Evolutionary conservation across 2,329 filamentous ascomycete genomes (phyloP).

Genomic region (Verticillium zaregamsianum): DNA sequence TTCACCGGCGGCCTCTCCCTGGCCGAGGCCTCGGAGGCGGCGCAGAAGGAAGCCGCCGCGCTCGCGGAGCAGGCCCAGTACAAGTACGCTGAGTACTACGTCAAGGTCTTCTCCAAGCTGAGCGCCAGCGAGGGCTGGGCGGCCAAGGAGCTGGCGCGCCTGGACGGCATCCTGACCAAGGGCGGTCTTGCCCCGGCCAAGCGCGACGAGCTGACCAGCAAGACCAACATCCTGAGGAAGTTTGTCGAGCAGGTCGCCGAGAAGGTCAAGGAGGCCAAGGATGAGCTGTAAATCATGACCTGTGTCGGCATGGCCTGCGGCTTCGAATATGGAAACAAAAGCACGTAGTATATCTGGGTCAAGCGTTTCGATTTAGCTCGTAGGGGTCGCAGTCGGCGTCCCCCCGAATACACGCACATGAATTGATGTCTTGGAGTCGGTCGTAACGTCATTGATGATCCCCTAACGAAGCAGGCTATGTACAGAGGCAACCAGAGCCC

Average conservation of each 20-base stretch:
- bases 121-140: constrained; percentile 72
- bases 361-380: not conserved
- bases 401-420: not conserved
- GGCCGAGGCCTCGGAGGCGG: constrained; percentile 63
- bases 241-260: constrained; percentile 62
- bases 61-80: constrained; percentile 59
- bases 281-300: constrained; percentile 59
- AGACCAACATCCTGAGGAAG: constrained; percentile 81
- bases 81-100: constrained; percentile 91
- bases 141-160: constrained; percentile 77
- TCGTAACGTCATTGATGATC: not conserved
- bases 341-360: not conserved
- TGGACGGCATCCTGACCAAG: constrained; percentile 79
- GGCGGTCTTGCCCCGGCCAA: constrained; percentile 81
- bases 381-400: not conserved
- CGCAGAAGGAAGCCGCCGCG: constrained; percentile 64
- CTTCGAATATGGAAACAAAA: not conserved
- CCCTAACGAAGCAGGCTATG: not conserved
- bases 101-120: constrained; percentile 85
- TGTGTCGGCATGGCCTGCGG: not conserved
- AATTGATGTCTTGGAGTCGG: not conserved
- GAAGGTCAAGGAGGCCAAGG: constrained; percentile 51
- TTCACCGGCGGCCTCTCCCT: constrained; percentile 61
- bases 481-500: not conserved
- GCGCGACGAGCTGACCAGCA: constrained; percentile 79